phyloP scores from a whole-genome alignment of 2,329 filamentous ascomycete genomes.

The Talaromyces marneffei region DNA sequence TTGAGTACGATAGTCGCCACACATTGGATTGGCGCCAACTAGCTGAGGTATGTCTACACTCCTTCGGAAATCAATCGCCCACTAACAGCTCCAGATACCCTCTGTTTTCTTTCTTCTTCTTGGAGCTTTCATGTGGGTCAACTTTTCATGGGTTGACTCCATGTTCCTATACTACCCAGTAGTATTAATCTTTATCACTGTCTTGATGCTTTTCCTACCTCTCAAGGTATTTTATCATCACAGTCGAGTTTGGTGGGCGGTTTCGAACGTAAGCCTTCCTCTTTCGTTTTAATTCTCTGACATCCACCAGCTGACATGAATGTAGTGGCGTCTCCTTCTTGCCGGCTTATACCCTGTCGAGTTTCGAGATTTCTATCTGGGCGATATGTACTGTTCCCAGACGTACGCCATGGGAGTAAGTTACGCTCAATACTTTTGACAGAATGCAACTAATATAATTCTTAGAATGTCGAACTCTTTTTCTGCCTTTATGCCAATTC shows the following conservation, averaged over 20 bases:
- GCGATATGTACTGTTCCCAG: slow-evolving; percentile 94
- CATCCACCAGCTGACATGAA: slow-evolving; percentile 24
- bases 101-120: slow-evolving; percentile 71
- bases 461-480: slow-evolving; percentile 83
- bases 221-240: slow-evolving; percentile 66
- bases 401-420: slow-evolving; percentile 83
- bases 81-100: slow-evolving; percentile 55
- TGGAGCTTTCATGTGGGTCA: slow-evolving; percentile 80
- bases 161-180: slow-evolving; percentile 86
- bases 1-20: slow-evolving; percentile 86
- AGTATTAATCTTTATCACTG: slow-evolving; percentile 64
- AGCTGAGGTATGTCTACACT: slow-evolving; percentile 51
- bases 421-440: slow-evolving; percentile 21
- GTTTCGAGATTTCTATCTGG: slow-evolving; percentile 94
- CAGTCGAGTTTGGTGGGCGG: slow-evolving; percentile 78
- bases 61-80: not conserved
- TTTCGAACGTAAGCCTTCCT: slow-evolving; percentile 65
- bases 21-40: slow-evolving; percentile 86
- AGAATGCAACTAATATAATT: slow-evolving; percentile 18
- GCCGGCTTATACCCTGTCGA: slow-evolving; percentile 89
- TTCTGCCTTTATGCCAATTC: slow-evolving; percentile 83
- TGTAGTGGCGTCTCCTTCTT: slow-evolving; percentile 73
- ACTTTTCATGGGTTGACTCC: slow-evolving; percentile 65
- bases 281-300: not conserved
- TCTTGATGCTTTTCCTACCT: slow-evolving; percentile 68